A percentile compares a stretch with the other conserved stretches of the same genome.
Conservation (phyloP, 73 alveolate species). For the Diophrys sp. region DNA sequence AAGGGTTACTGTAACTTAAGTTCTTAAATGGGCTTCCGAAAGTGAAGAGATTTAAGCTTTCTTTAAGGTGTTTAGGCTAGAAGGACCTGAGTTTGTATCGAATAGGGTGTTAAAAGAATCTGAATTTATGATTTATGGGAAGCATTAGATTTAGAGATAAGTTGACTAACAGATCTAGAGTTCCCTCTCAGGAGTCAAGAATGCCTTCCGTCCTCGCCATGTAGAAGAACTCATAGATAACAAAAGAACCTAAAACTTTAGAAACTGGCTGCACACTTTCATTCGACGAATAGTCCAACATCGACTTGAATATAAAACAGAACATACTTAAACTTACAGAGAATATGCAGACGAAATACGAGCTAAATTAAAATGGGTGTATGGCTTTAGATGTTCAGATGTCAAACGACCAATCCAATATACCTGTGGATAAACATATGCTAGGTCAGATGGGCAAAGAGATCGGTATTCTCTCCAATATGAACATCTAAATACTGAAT, state of each 20-base stretch:
- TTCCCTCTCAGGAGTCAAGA: slow-evolving; percentile 18
- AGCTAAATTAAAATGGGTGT: slow-evolving; percentile 88
- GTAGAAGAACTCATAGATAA: slow-evolving; percentile 15
- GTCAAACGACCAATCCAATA: slow-evolving; percentile 79
- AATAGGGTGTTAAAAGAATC: slow-evolving; percentile 53
- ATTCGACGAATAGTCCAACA: slow-evolving; percentile 45
- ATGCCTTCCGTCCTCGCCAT: not conserved
- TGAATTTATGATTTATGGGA: slow-evolving; percentile 49
- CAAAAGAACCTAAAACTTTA: slow-evolving; percentile 34
- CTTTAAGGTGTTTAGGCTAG: slow-evolving; percentile 61
- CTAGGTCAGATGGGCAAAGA: slow-evolving; percentile 60
- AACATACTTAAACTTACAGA: slow-evolving; percentile 12
- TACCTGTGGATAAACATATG: slow-evolving; percentile 63
- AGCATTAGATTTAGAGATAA: slow-evolving; percentile 32
- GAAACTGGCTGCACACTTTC: slow-evolving; percentile 62
- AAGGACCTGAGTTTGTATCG: slow-evolving; percentile 63
- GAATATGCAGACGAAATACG: slow-evolving; percentile 49
- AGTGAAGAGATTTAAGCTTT: slow-evolving; percentile 69
- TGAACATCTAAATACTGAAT: slow-evolving; percentile 60
- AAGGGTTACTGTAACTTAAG: slow-evolving; percentile 52
- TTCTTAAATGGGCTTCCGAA: slow-evolving; percentile 56
- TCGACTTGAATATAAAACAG: slow-evolving; percentile 30
- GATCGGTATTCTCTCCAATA: slow-evolving; percentile 26
- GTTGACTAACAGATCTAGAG: not conserved
- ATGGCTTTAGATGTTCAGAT: slow-evolving; percentile 92